Evolutionary conservation across 306 rosid genomes (phyloP).

Genomic region (Echinosophora koreensis): DNA sequence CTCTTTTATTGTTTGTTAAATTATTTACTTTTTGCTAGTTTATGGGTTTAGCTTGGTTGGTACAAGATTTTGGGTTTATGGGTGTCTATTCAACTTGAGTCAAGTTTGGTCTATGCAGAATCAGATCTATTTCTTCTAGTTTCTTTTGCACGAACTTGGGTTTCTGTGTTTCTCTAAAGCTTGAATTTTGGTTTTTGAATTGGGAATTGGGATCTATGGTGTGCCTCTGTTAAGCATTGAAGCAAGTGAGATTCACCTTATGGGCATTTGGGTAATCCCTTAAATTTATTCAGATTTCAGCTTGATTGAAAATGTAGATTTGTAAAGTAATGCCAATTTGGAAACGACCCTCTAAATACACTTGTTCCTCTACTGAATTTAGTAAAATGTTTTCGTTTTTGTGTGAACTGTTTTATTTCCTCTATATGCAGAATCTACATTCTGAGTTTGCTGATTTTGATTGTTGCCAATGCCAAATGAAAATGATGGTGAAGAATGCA

Average conservation of each 20-base stretch:
- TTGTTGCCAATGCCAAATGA: conserved; percentile 16
- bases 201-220: conserved; percentile 64
- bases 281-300: conserved; percentile 15
- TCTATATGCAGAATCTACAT: conserved; percentile 48
- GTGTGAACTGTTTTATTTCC: background rate
- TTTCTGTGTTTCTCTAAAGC: conserved; percentile 52
- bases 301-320: conserved; percentile 53
- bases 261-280: conserved; percentile 42
- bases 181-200: conserved; percentile 34
- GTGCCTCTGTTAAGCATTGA: conserved; percentile 48
- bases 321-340: conserved; percentile 49
- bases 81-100: conserved; percentile 49
- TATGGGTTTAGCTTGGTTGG: conserved; percentile 51
- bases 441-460: conserved; percentile 44
- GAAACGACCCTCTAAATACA: conserved; percentile 39
- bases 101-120: conserved; percentile 54
- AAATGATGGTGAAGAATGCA: conserved; percentile 37
- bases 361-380: conserved; percentile 37
- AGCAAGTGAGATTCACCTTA: conserved; percentile 54
- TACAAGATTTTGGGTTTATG: conserved; percentile 59
- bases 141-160: conserved; percentile 50
- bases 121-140: conserved; percentile 74
- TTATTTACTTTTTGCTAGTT: conserved; percentile 18
- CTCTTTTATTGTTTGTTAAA: conserved; percentile 6
- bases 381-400: background rate